These are phyloP conservation scores for Colletotrichum eleusines DNA, from an alignment of 2,329 filamentous ascomycete species.

Conservation along the genomic window DNA sequence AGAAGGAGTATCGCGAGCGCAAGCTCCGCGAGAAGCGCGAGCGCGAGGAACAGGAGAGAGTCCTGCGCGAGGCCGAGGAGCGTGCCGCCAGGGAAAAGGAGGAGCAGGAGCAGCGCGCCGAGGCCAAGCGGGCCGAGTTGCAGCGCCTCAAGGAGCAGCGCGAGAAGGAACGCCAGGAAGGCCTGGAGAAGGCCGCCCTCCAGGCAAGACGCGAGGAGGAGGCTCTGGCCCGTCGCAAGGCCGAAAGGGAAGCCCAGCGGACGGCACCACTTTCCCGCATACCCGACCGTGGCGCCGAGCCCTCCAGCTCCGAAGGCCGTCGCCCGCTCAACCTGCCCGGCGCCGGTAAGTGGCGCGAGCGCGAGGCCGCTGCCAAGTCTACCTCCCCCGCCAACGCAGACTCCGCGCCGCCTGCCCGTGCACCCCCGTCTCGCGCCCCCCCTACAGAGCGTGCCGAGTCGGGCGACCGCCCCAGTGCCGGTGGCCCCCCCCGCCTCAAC, in stretches of 20 bases:
- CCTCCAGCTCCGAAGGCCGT: slow-evolving; percentile 43
- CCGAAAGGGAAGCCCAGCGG: slow-evolving; percentile 68
- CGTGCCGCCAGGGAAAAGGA: slow-evolving; percentile 84
- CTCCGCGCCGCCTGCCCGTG: slow-evolving; percentile 47
- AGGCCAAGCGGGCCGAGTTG: slow-evolving; percentile 80
- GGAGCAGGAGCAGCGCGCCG: slow-evolving; percentile 82
- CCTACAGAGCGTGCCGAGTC: slow-evolving; percentile 60
- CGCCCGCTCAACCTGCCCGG: slow-evolving; percentile 49
- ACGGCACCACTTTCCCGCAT: slow-evolving; percentile 55
- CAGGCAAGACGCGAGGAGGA: slow-evolving; percentile 91
- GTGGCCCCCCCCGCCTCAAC: slow-evolving; percentile 70
- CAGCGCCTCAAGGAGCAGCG: slow-evolving; percentile 75
- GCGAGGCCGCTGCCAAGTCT: slow-evolving; percentile 50
- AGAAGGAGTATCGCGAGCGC: slow-evolving; percentile 89
- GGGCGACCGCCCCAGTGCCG: slow-evolving; percentile 54
- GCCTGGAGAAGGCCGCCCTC: slow-evolving; percentile 71
- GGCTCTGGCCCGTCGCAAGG: slow-evolving; percentile 80
- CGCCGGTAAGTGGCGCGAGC: slow-evolving; percentile 58
- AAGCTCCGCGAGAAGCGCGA: slow-evolving; percentile 86
- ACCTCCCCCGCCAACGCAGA: slow-evolving; percentile 49
- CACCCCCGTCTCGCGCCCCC: slow-evolving; percentile 24
- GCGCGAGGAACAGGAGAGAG: slow-evolving; percentile 84
- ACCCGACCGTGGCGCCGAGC: slow-evolving; percentile 54
- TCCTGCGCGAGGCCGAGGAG: slow-evolving; percentile 87
- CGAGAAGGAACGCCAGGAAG: slow-evolving; percentile 76